Evolutionary conservation across 148 eudicot genomes (phyloP).

Genomic region (Talinum fruticosum): DNA sequence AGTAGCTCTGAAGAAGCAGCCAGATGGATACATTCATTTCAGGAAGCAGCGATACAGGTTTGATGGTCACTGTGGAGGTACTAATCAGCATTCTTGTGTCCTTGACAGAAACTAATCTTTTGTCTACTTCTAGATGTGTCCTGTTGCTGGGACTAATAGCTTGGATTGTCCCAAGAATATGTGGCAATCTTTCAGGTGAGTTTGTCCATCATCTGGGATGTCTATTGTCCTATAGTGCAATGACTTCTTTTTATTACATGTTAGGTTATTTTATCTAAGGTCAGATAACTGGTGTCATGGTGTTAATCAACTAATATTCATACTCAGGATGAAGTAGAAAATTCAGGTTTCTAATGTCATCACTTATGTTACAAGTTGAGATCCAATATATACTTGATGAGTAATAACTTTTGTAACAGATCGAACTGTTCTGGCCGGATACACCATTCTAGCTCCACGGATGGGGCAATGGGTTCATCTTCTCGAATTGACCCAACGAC

Average conservation of each 20-base stretch:
- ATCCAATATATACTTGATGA: neutral
- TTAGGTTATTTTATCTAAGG: neutral
- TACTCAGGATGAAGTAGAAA: neutral
- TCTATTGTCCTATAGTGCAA: neutral
- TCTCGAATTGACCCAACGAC: conserved; percentile 41
- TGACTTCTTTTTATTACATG: neutral
- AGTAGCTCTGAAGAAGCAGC: conserved; percentile 72
- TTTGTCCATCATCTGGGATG: neutral
- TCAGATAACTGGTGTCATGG: neutral
- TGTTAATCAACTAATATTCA: neutral
- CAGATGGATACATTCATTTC: conserved; percentile 60
- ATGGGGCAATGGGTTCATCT: conserved; percentile 47
- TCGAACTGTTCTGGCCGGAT: conserved; percentile 41
- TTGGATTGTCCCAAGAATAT: conserved; percentile 31
- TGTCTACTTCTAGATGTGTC: conserved; percentile 36
- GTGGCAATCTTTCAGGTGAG: conserved; percentile 50
- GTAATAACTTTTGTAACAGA: conserved; percentile 28
- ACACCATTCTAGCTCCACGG: conserved; percentile 39
- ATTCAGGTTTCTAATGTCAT: neutral
- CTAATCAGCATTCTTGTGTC: neutral
- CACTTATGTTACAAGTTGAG: neutral
- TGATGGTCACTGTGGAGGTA: neutral
- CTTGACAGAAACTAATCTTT: conserved; percentile 7
- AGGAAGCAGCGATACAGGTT: conserved; percentile 53
- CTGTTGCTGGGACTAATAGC: conserved; percentile 23